These are phyloP conservation scores for Epithele typhae DNA, from an alignment of 768 basidiomycete genomes.

Conservation along the genomic window DNA sequence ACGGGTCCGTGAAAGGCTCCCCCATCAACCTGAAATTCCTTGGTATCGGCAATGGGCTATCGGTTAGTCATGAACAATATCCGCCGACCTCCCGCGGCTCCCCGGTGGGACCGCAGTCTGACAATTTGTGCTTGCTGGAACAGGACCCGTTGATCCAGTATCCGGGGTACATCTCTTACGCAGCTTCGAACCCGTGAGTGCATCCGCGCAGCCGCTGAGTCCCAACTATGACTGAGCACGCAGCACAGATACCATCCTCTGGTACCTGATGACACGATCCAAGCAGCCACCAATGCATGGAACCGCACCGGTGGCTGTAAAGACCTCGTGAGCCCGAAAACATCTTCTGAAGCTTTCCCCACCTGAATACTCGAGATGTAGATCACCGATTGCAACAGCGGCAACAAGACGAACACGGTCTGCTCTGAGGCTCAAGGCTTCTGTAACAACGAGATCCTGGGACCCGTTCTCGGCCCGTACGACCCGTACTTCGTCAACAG, in stretches of 20 bases:
- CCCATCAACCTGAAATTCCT: constrained; percentile 53
- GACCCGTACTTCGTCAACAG: constrained; percentile 51
- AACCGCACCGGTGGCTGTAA: constrained; percentile 43
- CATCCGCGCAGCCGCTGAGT: neutral
- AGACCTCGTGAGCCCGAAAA: constrained; percentile 33
- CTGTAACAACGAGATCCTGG: constrained; percentile 54
- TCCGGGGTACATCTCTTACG: constrained; percentile 53
- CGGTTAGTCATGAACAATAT: constrained; percentile 31
- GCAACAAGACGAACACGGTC: constrained; percentile 34
- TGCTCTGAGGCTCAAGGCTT: constrained; percentile 54
- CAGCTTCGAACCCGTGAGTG: constrained; percentile 41
- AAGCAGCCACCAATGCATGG: constrained; percentile 40
- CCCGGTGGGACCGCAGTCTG: neutral
- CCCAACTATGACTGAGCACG: neutral
- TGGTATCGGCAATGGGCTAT: constrained; percentile 59
- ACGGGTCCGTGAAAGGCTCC: constrained; percentile 40
- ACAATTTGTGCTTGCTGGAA: neutral
- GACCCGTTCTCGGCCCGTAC: constrained; percentile 48
- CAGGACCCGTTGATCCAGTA: constrained; percentile 47
- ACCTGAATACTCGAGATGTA: constrained; percentile 15
- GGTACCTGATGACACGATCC: constrained; percentile 38
- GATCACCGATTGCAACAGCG: constrained; percentile 52
- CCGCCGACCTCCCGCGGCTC: neutral
- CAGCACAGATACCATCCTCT: constrained; percentile 42
- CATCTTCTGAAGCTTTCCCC: neutral